phyloP scores from a whole-genome alignment of 176 grass and related monocot species.

The Pharus latifolius region DNA sequence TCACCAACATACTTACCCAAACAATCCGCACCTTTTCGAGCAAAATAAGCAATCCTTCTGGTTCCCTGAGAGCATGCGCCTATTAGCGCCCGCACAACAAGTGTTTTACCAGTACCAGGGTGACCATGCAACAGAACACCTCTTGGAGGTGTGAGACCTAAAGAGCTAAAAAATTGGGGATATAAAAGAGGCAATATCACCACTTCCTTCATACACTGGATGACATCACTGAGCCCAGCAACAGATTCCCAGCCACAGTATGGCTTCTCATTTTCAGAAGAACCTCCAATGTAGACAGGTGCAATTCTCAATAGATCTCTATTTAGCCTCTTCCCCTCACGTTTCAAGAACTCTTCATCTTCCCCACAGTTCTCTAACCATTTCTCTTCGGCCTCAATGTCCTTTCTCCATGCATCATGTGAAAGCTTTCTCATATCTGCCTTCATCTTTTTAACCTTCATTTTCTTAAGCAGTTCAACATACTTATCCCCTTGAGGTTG shows the following conservation, averaged over 20 bases:
- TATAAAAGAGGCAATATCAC: conserved; percentile 89
- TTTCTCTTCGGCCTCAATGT: conserved; percentile 89
- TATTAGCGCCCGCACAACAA: conserved; percentile 81
- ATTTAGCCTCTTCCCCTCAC: conserved; percentile 82
- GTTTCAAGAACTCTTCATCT: conserved; percentile 96
- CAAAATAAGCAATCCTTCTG: conserved; percentile 94
- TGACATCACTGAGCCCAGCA: conserved; percentile 89
- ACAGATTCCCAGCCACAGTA: conserved; percentile 90
- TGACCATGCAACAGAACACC: conserved; percentile 92
- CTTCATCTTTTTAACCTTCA: conserved; percentile 83
- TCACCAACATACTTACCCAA: conserved; percentile 98
- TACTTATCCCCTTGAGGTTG: conserved; percentile 71
- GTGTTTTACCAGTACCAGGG: conserved; percentile 97
- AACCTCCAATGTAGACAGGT: conserved; percentile 87
- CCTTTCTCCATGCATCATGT: conserved; percentile 77
- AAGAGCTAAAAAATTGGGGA: conserved; percentile 73
- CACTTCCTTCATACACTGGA: conserved; percentile 91
- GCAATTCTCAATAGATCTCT: conserved; percentile 86
- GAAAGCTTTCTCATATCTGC: conserved; percentile 62
- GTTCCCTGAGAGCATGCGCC: conserved; percentile 87
- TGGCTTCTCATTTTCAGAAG: conserved; percentile 53
- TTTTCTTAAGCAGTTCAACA: conserved; percentile 56
- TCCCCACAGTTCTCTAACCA: conserved; percentile 98
- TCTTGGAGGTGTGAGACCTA: conserved; percentile 80
- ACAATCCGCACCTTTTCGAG: conserved; percentile 98